A percentile compares a stretch with the other conserved stretches of the same genome.
These are phyloP conservation scores for Mortierella sp. DNA, from an alignment of 371 early-diverging fungal genomes.

Conservation along the genomic window DNA sequence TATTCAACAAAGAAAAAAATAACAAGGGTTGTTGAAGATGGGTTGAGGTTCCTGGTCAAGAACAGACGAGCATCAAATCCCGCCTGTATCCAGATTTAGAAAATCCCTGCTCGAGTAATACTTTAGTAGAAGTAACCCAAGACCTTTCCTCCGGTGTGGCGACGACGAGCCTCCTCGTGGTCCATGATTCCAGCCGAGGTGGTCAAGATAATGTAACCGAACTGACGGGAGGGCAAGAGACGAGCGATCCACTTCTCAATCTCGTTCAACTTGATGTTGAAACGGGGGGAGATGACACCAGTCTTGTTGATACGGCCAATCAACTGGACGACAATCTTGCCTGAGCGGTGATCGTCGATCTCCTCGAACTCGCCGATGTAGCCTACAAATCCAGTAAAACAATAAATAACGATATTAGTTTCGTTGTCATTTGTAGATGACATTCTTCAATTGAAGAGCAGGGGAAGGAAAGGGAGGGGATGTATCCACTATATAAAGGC, in stretches of 20 bases:
- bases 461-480: neutral
- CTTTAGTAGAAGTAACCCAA: slow-evolving; percentile 89
- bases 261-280: slow-evolving; percentile 96
- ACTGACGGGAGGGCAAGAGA: slow-evolving; percentile 99
- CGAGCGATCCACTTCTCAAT: slow-evolving; percentile 98
- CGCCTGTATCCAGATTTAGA: no score
- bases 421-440: neutral
- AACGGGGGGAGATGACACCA: slow-evolving; percentile 99
- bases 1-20: no score
- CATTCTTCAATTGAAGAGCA: neutral
- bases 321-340: slow-evolving; percentile 99
- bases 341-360: slow-evolving; percentile 99
- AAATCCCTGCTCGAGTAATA: neutral
- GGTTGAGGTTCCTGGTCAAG: slow-evolving; percentile 11
- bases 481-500: slow-evolving; percentile 58
- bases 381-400: slow-evolving; percentile 67
- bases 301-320: slow-evolving; percentile 99
- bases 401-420: neutral
- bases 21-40: neutral
- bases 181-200: slow-evolving; percentile 99
- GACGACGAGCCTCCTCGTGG: slow-evolving; percentile 99
- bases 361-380: slow-evolving; percentile 99
- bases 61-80: neutral
- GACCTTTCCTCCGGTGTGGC: slow-evolving; percentile 99
- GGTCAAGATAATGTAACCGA: slow-evolving; percentile 97